Base-by-base conservation (phyloP, 2,329 filamentous ascomycete species). In the Orbilia oligospora region DNA sequence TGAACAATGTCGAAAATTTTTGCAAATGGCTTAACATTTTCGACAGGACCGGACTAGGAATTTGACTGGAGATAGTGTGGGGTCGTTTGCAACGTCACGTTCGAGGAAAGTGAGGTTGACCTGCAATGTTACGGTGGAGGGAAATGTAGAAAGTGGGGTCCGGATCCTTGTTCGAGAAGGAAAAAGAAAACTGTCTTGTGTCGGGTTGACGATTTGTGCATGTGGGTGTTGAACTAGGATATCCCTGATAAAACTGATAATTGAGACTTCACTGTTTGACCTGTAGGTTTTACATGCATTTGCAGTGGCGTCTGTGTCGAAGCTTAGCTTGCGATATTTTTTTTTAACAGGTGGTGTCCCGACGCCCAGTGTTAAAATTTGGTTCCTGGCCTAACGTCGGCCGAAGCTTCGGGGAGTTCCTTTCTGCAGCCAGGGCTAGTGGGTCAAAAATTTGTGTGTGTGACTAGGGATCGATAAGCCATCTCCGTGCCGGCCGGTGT, bases 51-150 rank as follows among this genome's bases (percentile, higher is more conserved):
- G 4, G 20, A 2, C 27, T 9, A 16, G 24, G 18, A 4, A 20
- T 65, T n/a, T 14, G 9, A 48, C 38, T 48, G 38, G 30, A 38
- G 24, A 36, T 6, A 33, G 22, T 48, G 38, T 38, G 36, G 56
- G 56, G 56, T 44, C 70, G 14, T 41, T 66, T 75, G 71, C 71
- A 58, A 75, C 67, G 71, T 64, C 67, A 75, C 71, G 63, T 75
- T 75, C 44, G 71, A 69, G 63, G 64, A 75, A 69, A 75, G 64
- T 75, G 70, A 65, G 44, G 48, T 51, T 51, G 18, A 51, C 48
- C 46, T 53, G 46, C 56, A 44, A 61, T 61, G 56, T 44, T 61
- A 61, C 56, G 36, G 56, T 61, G 56, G 56, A 61, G 56, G 53
- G 36, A 18, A 22, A 36, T 56, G 9, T 20, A 30, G 56, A 44